Conservation (phyloP, 371 early-diverging fungal species). For the Apophysomyces trapeziformis region DNA sequence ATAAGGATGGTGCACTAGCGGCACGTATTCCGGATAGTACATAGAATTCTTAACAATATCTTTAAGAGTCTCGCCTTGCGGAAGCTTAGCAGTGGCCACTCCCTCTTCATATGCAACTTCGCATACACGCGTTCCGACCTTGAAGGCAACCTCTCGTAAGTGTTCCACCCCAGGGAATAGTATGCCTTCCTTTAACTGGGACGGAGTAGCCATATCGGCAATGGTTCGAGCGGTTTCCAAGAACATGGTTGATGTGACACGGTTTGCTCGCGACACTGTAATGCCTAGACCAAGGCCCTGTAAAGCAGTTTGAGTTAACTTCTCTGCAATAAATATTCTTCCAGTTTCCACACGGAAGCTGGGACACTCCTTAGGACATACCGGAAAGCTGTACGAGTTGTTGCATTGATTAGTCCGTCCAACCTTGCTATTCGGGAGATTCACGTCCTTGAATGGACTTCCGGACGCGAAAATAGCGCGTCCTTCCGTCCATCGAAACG, state of each 20-base stretch:
- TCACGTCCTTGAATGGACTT: slow-evolving; percentile 59
- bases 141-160: slow-evolving; percentile 56
- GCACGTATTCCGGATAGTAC: slow-evolving; percentile 63
- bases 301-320: background rate
- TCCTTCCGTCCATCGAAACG: slow-evolving; percentile 65
- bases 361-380: background rate
- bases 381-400: slow-evolving; percentile 65
- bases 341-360: no score
- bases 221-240: slow-evolving; percentile 63
- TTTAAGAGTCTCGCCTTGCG: slow-evolving; percentile 53
- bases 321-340: no score
- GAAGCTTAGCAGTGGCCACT: slow-evolving; percentile 48
- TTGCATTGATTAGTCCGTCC: slow-evolving; percentile 66
- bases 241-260: slow-evolving; percentile 66
- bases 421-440: slow-evolving; percentile 46
- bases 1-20: slow-evolving; percentile 46
- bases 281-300: slow-evolving; percentile 64
- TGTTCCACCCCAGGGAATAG: slow-evolving; percentile 62
- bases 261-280: slow-evolving; percentile 55
- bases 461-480: slow-evolving; percentile 69
- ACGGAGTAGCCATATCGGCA: slow-evolving; percentile 62
- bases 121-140: slow-evolving; percentile 65
- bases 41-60: slow-evolving; percentile 56
- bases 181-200: slow-evolving; percentile 61
- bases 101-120: slow-evolving; percentile 65